These are phyloP conservation scores for Penicillium macrosclerotiorum DNA, from an alignment of 495 filamentous ascomycete genomes.

Conservation along the genomic window DNA sequence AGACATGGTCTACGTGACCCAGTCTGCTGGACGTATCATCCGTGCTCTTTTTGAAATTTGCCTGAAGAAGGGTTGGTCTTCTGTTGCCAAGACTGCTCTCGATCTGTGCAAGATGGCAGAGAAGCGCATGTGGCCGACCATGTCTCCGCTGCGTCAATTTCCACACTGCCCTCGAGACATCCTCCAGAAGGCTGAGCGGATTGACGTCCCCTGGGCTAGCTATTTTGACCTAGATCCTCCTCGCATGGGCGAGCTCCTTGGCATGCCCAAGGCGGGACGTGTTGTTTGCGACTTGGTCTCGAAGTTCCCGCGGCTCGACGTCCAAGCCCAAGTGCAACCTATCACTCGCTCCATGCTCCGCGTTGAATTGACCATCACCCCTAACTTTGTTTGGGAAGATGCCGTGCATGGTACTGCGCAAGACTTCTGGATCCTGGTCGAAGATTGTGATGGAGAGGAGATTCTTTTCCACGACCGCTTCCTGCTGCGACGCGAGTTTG, in stretches of 20 bases:
- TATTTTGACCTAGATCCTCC: slow-evolving; percentile 97
- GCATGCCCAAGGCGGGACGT: slow-evolving; percentile 85
- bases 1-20: slow-evolving; percentile 97
- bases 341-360: slow-evolving; percentile 96
- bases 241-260: slow-evolving; percentile 93
- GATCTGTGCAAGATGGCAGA: slow-evolving; percentile 99
- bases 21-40: slow-evolving; percentile 94
- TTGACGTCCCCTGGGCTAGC: slow-evolving; percentile 88
- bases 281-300: slow-evolving; percentile 80
- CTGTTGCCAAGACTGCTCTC: slow-evolving; percentile 86
- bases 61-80: slow-evolving; percentile 93
- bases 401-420: slow-evolving; percentile 82
- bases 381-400: slow-evolving; percentile 96
- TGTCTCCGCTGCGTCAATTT: slow-evolving; percentile 94
- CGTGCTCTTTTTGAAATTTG: slow-evolving; percentile 96
- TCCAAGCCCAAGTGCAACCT: slow-evolving; percentile 90
- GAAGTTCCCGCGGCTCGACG: slow-evolving; percentile 89
- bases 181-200: slow-evolving; percentile 85
- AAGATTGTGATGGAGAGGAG: slow-evolving; percentile 96
- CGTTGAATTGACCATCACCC: slow-evolving; percentile 87
- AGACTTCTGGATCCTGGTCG: slow-evolving; percentile 94
- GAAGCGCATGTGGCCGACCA: slow-evolving; percentile 98
- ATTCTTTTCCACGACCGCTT: slow-evolving; percentile 97
- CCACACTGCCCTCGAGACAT: slow-evolving; percentile 78
- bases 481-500: slow-evolving; percentile 82